phyloP scores from a whole-genome alignment of 768 basidiomycete species.

The Agrocybe pediades region DNA sequence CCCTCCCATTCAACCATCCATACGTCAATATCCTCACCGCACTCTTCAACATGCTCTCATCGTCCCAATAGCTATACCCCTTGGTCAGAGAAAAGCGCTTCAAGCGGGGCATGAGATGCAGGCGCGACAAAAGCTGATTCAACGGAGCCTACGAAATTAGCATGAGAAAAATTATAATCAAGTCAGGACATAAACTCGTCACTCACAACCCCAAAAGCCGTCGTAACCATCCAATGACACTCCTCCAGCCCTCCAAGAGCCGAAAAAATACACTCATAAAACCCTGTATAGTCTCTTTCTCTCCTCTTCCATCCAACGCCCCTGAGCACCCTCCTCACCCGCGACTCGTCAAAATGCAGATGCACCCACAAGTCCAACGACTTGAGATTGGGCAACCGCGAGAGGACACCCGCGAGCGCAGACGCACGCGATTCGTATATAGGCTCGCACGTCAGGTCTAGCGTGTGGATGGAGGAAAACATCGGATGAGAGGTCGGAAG shows the following conservation, averaged over 20 bases:
- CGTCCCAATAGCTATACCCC: constrained; percentile 42
- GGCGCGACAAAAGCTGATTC: constrained; percentile 38
- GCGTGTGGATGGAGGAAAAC: constrained; percentile 34
- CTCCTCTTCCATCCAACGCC: not conserved
- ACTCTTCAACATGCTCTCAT: constrained; percentile 47
- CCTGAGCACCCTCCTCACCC: not conserved
- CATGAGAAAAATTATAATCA: not conserved
- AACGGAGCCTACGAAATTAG: constrained; percentile 46
- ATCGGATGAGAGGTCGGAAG: constrained; percentile 40
- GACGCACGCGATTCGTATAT: constrained; percentile 37
- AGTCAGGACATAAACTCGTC: not conserved
- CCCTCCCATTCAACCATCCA: too few species aligned
- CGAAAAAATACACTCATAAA: constrained; percentile 26
- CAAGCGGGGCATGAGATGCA: constrained; percentile 39
- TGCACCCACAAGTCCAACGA: constrained; percentile 52
- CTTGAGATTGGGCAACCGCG: constrained; percentile 36
- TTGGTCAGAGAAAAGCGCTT: constrained; percentile 50
- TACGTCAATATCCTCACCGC: constrained; percentile 36
- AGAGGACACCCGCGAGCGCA: constrained; percentile 35
- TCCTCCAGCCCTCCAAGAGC: constrained; percentile 43
- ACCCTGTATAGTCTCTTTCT: not conserved
- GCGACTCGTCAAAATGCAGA: constrained; percentile 18
- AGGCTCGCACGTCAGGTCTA: constrained; percentile 54
- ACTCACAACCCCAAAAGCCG: constrained; percentile 40
- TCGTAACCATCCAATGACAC: constrained; percentile 55